These are phyloP conservation scores for Sporothrix pallida DNA, from an alignment of 2,329 filamentous ascomycete species.

Conservation along the genomic window DNA sequence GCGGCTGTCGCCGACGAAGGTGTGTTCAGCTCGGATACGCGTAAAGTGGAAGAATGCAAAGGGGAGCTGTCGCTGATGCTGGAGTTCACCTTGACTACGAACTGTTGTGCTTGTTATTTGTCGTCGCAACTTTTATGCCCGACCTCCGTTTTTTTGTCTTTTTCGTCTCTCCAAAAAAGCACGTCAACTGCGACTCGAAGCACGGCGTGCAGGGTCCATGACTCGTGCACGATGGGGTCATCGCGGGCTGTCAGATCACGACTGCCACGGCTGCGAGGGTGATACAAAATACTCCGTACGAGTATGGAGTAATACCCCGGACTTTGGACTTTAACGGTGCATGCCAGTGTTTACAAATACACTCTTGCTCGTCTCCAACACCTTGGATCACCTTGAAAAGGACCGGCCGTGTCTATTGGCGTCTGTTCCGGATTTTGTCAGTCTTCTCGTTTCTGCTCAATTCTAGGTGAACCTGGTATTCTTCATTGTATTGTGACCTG, in stretches of 20 bases:
- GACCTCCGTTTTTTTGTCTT: background rate
- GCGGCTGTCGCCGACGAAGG: conserved; percentile 2
- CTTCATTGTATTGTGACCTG: background rate
- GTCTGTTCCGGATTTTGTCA: background rate
- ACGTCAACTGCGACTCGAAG: conserved; percentile 24
- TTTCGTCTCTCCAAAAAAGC: background rate
- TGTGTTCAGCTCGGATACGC: background rate
- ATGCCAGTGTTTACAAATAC: no score
- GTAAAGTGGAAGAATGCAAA: background rate
- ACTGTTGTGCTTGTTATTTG: background rate
- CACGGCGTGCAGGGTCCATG: conserved; percentile 27
- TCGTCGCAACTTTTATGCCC: background rate
- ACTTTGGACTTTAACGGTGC: background rate
- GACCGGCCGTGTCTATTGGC: background rate
- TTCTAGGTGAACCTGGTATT: background rate
- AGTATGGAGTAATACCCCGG: background rate
- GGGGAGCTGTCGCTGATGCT: no score
- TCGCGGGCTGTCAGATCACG: background rate
- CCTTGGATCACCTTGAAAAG: background rate
- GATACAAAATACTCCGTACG: no score
- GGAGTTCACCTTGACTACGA: no score
- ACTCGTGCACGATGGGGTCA: conserved; percentile 21
- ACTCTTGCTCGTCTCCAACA: no score
- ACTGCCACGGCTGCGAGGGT: background rate
- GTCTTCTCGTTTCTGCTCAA: background rate